phyloP scores from a whole-genome alignment of 176 grass and related monocot genomes.

The Oryza longistaminata region DNA sequence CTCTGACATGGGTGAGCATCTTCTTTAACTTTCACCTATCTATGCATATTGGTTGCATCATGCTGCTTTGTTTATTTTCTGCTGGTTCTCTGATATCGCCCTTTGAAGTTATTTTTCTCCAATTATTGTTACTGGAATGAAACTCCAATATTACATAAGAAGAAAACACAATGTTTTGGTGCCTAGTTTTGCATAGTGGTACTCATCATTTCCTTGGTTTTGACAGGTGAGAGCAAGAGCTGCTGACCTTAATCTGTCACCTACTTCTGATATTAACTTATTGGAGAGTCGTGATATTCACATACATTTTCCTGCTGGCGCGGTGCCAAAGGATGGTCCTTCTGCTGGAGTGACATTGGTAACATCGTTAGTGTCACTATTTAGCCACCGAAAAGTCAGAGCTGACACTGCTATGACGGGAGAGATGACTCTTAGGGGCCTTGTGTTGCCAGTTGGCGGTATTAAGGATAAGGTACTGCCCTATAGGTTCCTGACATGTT shows the following conservation, averaged over 20 bases:
- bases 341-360: constrained; percentile 96
- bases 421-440: constrained; percentile 96
- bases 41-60: neutral
- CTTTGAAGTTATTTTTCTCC: constrained; percentile 18
- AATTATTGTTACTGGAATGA: neutral
- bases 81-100: neutral
- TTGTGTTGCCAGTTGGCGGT: constrained; percentile 94
- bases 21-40: constrained; percentile 33
- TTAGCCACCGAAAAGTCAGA: constrained; percentile 85
- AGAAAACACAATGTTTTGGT: neutral
- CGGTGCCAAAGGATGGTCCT: constrained; percentile 98
- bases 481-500: neutral
- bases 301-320: constrained; percentile 99
- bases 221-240: constrained; percentile 88
- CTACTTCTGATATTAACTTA: constrained; percentile 63
- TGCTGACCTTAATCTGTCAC: constrained; percentile 79
- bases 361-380: constrained; percentile 85
- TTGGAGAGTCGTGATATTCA: constrained; percentile 90
- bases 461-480: constrained; percentile 86
- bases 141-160: neutral
- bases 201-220: constrained; percentile 30
- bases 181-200: neutral
- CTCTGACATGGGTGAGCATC: constrained; percentile 86
- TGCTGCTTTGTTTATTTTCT: neutral
- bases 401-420: constrained; percentile 98